Evolutionary conservation across 2,329 filamentous ascomycete species (phyloP), one percentile per base, ranked within the genome.

Genomic region (Venturia nashicola): DNA sequence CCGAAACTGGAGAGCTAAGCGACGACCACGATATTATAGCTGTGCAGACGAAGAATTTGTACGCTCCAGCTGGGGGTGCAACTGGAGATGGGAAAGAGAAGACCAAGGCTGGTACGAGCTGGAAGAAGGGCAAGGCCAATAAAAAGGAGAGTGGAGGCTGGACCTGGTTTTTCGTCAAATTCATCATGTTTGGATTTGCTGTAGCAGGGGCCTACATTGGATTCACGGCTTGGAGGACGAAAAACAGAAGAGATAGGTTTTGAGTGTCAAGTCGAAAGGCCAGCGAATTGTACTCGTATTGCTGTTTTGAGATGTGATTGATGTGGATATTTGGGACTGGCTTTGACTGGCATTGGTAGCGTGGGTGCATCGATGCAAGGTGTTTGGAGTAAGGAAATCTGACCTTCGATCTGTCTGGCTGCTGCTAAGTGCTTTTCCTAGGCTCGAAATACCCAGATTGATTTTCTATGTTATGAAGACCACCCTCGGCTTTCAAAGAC

Each of bases 1-100:
- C 90, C 64, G 93, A 97, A 80, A 97, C 94, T 18, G 94, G 94
- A 72, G 93, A 99, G 79, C 84, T 99, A 68, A 91, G 87, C 76
- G 94, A 99, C 78, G 96, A 96, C 81, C 93, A 97, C 81, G 94
- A 99, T 77, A 95, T 99, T 75, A 86, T 97, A 73, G 88, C 86
- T 61, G 83, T 99, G 70, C 81, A 86, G 67, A 87, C 93, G 65
- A 89, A 88, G 80, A 99, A 97, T 76, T 80, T 99, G 67, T 97
- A 97, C 79, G 86, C 83, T 70, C 84, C 83, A 43, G 72, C 72
- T 23, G 68, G 72, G 66, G 67, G 70, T 62, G 69, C 69, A 51
- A 65, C 70, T 63, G 68, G 70, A 43, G 70, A 69, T 44, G 67
- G 69, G 61, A 60, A 54, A 27, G 67, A 68, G 57, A 67, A 69